Evolutionary conservation across 345 rosid species (phyloP), one percentile per base, ranked within the genome.

Genomic region (Anastatica hierochuntica): DNA sequence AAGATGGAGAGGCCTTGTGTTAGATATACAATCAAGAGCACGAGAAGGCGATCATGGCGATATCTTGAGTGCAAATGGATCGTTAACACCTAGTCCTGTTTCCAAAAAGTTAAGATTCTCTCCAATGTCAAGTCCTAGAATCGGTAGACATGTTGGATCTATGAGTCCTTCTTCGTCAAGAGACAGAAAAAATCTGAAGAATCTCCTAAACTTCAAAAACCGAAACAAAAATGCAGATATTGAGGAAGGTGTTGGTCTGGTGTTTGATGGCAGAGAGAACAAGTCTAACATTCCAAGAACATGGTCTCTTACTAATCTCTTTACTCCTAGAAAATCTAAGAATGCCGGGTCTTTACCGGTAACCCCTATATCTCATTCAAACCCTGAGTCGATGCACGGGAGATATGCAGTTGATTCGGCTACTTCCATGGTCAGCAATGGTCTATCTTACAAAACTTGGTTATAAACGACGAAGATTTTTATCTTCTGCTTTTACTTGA

Each of bases 301-400:
- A 36, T 56, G 74, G 63, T 92, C 95, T 36, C 63, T 86, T 40
- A 62, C 82, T 13, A 80, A 75, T 71, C 45, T 83, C 58, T 81
- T 92, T 56, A 58, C 82, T 19, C 78, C 84, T 12, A 53, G 23
- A 56, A 78, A 66, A 64, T 31, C 13, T 11, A 82, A 57, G 66
- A 76, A 54, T 38, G 31, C 92, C 14, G 73, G 76, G 34, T 88
- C 95, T 42, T 74, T 78, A 44, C 96, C 96, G 1, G 83, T 45
- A 44, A 77, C 82, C 18, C 95, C 87, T 4, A 50, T 66, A 44
- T 37, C 83, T 60, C 96, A 77, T 67, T 90, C 94, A 15, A 88
- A 84, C 67, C 96, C 95, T 0, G 98, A 81, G 78, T 87, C 96
- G 16, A 62, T 51, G 63, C 88, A 82, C 53, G 88, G 88, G 44